Conservation (phyloP, 192 early-diverging fungal genomes). For the Gigaspora rosea region DNA sequence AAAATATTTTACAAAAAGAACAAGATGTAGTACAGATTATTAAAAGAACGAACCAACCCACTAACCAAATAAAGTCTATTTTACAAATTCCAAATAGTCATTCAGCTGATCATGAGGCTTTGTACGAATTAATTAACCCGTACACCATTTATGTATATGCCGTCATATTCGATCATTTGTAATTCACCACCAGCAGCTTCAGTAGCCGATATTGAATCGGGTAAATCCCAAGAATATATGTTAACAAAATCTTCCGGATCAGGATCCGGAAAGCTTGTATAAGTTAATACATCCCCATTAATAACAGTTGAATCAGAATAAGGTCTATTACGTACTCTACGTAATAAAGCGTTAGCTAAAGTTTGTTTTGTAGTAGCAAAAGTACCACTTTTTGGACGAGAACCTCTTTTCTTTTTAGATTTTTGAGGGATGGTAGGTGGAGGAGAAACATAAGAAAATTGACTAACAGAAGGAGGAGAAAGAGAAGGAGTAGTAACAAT, state of each 20-base stretch:
- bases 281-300: background rate
- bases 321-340: background rate
- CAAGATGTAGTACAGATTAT: too few species aligned
- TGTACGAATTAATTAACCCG: slow-evolving; percentile 11
- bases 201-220: slow-evolving; percentile 20
- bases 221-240: slow-evolving; percentile 25
- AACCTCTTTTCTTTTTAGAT: slow-evolving; percentile 5
- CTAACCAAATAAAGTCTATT: too few species aligned
- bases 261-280: slow-evolving; percentile 31
- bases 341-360: slow-evolving; percentile 3
- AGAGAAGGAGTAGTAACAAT: background rate
- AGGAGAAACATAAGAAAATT: background rate
- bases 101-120: too few species aligned
- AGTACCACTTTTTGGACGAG: slow-evolving; percentile 17
- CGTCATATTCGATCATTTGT: slow-evolving; percentile 31
- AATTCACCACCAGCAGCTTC: slow-evolving; percentile 24
- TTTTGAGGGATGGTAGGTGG: too few species aligned
- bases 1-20: too few species aligned
- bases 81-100: too few species aligned
- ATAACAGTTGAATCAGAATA: background rate
- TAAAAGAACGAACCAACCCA: too few species aligned
- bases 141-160: slow-evolving; percentile 22
- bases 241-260: slow-evolving; percentile 23
- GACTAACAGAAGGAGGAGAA: slow-evolving; percentile 7
- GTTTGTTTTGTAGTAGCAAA: background rate